Conservation (phyloP, 176 grass and related monocot species). For the Carex pumila region DNA sequence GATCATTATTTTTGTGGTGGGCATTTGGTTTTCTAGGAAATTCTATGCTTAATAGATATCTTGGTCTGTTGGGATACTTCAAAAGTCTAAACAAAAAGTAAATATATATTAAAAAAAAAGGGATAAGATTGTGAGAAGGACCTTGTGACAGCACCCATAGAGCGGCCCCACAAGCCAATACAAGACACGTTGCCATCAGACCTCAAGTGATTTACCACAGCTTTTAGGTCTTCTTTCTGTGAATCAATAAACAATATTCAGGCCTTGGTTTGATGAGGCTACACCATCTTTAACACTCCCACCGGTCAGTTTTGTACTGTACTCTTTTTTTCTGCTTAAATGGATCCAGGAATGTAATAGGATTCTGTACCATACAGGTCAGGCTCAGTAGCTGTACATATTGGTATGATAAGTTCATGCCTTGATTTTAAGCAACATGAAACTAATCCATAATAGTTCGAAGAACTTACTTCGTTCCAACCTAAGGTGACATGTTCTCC, state of each 20-base stretch:
- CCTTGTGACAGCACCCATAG: constrained; percentile 99
- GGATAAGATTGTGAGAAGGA: constrained; percentile 13
- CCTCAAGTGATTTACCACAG: constrained; percentile 79
- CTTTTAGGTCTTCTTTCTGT: constrained; percentile 96
- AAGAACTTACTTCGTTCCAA: constrained; percentile 87
- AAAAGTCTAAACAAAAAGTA: not conserved
- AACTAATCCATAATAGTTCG: not conserved
- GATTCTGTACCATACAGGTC: not conserved
- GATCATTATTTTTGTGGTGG: not conserved
- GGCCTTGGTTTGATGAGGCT: not conserved
- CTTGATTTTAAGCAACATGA: constrained; percentile 15
- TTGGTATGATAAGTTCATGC: not conserved
- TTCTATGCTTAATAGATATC: not conserved
- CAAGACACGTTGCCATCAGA: constrained; percentile 74
- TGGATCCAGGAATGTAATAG: constrained; percentile 10
- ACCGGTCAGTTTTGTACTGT: not conserved
- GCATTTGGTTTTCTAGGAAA: not conserved
- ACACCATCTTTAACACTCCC: not conserved
- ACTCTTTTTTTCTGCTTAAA: constrained; percentile 10
- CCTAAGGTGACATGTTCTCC: constrained; percentile 98
- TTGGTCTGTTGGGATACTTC: not conserved
- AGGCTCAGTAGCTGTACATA: not conserved
- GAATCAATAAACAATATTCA: constrained; percentile 21
- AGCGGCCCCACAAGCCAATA: constrained; percentile 98
- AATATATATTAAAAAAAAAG: not conserved